Percentiles rank a stretch among this genome's conserved stretches.
phyloP scores from a whole-genome alignment of 306 rosid species.

The Calophaca sinica region DNA sequence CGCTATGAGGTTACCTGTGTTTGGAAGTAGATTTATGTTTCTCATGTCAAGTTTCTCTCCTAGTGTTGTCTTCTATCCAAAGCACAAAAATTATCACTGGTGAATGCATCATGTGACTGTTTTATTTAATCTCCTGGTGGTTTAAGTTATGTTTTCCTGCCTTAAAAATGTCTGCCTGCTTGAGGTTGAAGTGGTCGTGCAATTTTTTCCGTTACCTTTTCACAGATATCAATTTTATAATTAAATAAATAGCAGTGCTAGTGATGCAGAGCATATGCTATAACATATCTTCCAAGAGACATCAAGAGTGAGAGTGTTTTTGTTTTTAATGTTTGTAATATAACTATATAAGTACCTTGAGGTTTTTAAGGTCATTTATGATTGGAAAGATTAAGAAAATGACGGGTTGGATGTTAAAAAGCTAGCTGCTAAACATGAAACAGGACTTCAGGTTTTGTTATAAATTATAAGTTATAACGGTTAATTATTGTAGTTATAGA shows the following conservation, averaged over 20 bases:
- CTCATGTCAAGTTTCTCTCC: slow-evolving; percentile 9
- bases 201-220: neutral
- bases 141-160: neutral
- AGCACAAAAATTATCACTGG: neutral
- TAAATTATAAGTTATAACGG: neutral
- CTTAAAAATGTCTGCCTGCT: neutral
- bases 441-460: neutral
- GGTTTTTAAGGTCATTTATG: neutral
- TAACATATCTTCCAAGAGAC: slow-evolving; percentile 3
- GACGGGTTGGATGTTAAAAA: neutral
- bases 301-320: neutral
- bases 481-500: neutral
- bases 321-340: neutral
- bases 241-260: neutral
- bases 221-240: neutral
- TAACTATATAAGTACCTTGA: neutral
- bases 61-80: neutral
- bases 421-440: neutral
- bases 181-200: neutral
- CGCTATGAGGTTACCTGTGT: neutral
- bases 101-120: slow-evolving; percentile 25
- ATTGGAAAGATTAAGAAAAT: slow-evolving; percentile 9
- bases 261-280: neutral
- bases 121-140: neutral
- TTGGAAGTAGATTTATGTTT: slow-evolving; percentile 25